phyloP scores from a whole-genome alignment of 2,329 filamentous ascomycete species.

The Fusarium sp. region DNA sequence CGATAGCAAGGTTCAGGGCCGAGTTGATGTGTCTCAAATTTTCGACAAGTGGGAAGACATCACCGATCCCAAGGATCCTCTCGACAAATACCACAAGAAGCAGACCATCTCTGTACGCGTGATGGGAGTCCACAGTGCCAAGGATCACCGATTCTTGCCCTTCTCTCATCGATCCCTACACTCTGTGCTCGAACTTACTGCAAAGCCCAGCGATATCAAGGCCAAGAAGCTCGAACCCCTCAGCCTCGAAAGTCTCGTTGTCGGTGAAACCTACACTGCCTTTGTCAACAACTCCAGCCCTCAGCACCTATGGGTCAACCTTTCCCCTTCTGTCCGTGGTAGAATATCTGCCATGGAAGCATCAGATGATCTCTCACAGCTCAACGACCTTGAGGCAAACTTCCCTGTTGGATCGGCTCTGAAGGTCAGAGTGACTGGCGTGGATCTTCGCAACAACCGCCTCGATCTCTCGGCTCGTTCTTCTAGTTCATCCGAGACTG shows the following conservation, averaged over 20 bases:
- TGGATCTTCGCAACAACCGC: constrained; percentile 79
- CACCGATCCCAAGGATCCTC: constrained; percentile 81
- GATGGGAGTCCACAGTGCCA: constrained; percentile 88
- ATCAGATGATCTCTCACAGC: constrained; percentile 84
- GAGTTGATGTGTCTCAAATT: constrained; percentile 89
- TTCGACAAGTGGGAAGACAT: constrained; percentile 93
- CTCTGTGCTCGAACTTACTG: constrained; percentile 87
- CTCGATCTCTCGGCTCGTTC: constrained; percentile 86
- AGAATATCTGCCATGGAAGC: constrained; percentile 86
- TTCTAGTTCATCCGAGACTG: constrained; percentile 59
- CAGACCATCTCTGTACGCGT: constrained; percentile 81
- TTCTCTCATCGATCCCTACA: constrained; percentile 88
- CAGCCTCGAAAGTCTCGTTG: constrained; percentile 77
- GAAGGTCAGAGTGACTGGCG: constrained; percentile 79
- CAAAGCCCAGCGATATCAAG: constrained; percentile 77
- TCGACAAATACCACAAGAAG: constrained; percentile 78
- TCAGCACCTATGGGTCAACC: constrained; percentile 88
- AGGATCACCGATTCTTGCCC: constrained; percentile 90
- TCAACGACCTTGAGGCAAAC: constrained; percentile 80
- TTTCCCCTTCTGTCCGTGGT: constrained; percentile 89
- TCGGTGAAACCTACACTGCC: constrained; percentile 79
- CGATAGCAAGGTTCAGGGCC: constrained; percentile 81
- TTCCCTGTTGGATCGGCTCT: constrained; percentile 94
- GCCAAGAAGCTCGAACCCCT: constrained; percentile 63
- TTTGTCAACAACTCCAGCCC: constrained; percentile 92